These are phyloP conservation scores for Heritiera fomes DNA, from an alignment of 345 rosid genomes.

Conservation along the genomic window DNA sequence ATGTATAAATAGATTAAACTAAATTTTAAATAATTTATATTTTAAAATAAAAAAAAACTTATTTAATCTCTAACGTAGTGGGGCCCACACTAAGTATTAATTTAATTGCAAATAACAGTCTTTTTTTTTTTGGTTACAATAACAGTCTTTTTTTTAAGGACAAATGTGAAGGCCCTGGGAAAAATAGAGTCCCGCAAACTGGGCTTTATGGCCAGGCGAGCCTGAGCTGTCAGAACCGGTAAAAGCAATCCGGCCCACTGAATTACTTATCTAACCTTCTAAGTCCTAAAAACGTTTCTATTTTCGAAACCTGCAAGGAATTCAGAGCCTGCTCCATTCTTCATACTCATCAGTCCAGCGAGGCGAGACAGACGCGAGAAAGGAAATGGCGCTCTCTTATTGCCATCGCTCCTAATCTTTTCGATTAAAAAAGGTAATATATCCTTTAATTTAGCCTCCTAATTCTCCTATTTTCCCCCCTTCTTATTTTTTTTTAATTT, in stretches of 20 bases:
- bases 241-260: background rate
- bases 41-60: no score
- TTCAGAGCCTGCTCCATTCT: background rate
- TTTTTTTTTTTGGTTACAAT: no score
- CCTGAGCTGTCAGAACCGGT: background rate
- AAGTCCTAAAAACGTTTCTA: background rate
- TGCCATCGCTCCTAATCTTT: background rate
- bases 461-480: background rate
- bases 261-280: background rate
- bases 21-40: no score
- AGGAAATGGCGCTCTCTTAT: background rate
- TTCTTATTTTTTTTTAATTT: background rate
- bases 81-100: no score
- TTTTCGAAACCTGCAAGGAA: background rate
- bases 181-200: background rate
- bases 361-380: background rate
- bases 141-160: no score
- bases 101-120: no score
- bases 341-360: background rate
- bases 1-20: no score
- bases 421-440: slow-evolving; percentile 1
- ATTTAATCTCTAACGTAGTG: no score
- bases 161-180: no score
- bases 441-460: background rate
- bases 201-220: background rate